These are phyloP conservation scores for Botrytis cinerea DNA, from an alignment of 2,329 filamentous ascomycete species.

Conservation along the genomic window DNA sequence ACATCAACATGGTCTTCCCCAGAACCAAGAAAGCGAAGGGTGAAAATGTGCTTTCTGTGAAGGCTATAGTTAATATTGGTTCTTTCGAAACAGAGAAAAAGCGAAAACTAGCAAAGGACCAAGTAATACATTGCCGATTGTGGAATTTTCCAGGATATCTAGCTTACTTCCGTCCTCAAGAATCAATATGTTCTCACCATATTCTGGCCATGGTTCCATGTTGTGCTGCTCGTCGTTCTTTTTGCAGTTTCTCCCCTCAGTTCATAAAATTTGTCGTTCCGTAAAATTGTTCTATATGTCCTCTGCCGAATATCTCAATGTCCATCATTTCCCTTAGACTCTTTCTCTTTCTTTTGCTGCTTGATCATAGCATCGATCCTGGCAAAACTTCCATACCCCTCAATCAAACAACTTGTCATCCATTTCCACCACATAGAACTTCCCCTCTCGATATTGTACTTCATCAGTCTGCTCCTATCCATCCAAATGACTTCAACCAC, in stretches of 20 bases:
- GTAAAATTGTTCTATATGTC: neutral
- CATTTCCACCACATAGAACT: slow-evolving; percentile 55
- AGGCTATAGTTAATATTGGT: neutral
- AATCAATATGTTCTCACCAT: neutral
- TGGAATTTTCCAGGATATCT: neutral
- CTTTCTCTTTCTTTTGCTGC: slow-evolving; percentile 47
- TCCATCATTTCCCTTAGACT: slow-evolving; percentile 27
- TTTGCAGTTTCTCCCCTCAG: neutral
- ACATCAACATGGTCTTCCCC: neutral
- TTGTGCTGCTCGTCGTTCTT: neutral
- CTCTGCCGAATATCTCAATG: neutral
- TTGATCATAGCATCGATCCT: slow-evolving; percentile 54
- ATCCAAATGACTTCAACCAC: slow-evolving; percentile 59
- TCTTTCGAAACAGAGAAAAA: neutral
- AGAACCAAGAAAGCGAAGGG: neutral
- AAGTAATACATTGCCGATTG: neutral
- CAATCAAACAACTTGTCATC: slow-evolving; percentile 54
- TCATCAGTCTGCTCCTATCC: slow-evolving; percentile 50
- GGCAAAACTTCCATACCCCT: slow-evolving; percentile 53
- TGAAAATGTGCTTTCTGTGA: neutral
- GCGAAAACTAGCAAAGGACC: neutral
- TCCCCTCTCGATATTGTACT: slow-evolving; percentile 51
- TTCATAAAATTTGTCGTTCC: neutral
- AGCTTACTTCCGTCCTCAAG: neutral
- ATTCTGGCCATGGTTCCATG: neutral